Evolutionary conservation across 139 green algal species (phyloP).

Genomic region (Parachlorella kessleri): DNA sequence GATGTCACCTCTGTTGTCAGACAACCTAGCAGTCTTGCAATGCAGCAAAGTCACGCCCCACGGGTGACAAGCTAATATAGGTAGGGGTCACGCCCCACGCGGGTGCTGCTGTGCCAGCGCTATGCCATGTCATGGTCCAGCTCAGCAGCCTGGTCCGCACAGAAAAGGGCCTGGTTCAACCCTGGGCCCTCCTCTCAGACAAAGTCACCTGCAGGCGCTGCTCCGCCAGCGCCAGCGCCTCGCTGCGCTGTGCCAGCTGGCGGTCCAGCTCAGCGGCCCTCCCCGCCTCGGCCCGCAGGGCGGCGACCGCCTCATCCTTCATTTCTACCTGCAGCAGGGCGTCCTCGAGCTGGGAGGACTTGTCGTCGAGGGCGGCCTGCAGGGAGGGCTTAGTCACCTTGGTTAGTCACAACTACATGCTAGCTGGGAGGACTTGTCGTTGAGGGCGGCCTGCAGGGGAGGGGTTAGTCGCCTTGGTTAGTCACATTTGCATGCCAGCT

Average conservation of each 20-base stretch:
- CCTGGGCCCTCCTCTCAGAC: no score
- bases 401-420: not conserved
- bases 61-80: no score
- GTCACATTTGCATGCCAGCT: not conserved
- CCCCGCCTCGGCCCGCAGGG: not conserved
- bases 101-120: no score
- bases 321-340: constrained; percentile 9
- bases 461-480: not conserved
- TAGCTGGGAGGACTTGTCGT: not conserved
- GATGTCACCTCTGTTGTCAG: no score
- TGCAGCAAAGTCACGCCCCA: no score
- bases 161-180: no score
- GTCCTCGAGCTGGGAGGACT: not conserved
- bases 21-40: no score
- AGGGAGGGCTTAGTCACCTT: no score
- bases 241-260: not conserved
- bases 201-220: constrained; percentile 18
- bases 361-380: not conserved
- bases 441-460: not conserved
- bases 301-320: constrained; percentile 24
- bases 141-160: no score
- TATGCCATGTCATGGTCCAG: no score
- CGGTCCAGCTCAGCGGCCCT: not conserved
- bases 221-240: constrained; percentile 5
- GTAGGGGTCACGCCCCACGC: no score